Conservation (phyloP, 2,329 filamentous ascomycete species). For the Cryphonectria carpinicola region DNA sequence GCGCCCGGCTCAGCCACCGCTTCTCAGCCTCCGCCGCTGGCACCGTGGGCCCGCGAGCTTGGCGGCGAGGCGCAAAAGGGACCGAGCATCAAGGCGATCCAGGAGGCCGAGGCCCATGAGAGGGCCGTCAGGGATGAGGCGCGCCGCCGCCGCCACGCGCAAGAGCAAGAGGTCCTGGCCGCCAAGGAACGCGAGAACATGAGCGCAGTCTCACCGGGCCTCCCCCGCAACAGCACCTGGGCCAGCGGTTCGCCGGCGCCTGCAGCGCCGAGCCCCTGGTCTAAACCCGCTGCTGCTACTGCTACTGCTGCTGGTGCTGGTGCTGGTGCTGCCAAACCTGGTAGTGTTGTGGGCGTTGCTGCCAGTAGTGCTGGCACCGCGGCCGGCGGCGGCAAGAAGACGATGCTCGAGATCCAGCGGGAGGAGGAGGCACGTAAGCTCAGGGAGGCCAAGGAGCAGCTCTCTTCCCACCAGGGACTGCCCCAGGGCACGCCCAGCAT, state of each 20-base stretch:
- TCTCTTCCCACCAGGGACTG: conserved; percentile 51
- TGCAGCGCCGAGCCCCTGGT: conserved; percentile 62
- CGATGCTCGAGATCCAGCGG: conserved; percentile 91
- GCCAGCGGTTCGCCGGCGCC: conserved; percentile 75
- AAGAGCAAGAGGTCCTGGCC: conserved; percentile 76
- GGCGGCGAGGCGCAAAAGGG: conserved; percentile 74
- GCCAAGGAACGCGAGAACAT: conserved; percentile 64
- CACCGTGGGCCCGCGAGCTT: conserved; percentile 92
- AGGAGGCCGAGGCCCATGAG: conserved; percentile 91
- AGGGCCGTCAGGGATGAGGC: conserved; percentile 86
- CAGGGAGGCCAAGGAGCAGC: conserved; percentile 57
- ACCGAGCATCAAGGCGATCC: conserved; percentile 93
- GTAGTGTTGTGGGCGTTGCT: conserved; percentile 2
- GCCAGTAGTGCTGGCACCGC: conserved; percentile 33
- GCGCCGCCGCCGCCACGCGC: conserved; percentile 74
- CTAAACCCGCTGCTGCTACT: conserved; percentile 58
- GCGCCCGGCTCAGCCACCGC: conserved; percentile 42
- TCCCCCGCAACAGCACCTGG: conserved; percentile 91
- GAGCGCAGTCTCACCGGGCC: conserved; percentile 66
- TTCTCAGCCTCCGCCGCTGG: conserved; percentile 70
- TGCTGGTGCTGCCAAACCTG: conserved; percentile 43
- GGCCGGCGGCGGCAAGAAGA: conserved; percentile 70
- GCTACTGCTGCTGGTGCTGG: conserved; percentile 14
- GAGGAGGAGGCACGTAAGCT: conserved; percentile 93
- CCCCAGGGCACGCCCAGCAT: conserved; percentile 49